Percentiles rank a stretch among this genome's conserved stretches.
Conservation (phyloP, 768 basidiomycete species). For the Polyporus arcularius region DNA sequence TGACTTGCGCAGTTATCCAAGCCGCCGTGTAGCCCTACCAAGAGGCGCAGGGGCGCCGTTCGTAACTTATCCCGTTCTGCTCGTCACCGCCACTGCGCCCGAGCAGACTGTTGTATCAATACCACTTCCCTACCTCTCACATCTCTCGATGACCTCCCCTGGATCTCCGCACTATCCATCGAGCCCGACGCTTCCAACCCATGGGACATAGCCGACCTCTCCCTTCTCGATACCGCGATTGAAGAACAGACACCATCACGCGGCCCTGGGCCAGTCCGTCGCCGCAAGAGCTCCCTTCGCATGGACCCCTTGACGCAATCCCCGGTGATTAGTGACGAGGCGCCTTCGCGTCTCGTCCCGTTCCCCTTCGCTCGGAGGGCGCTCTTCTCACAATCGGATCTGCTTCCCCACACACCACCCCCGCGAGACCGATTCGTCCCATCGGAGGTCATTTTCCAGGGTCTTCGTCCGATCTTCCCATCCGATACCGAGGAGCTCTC, state of each 20-base stretch:
- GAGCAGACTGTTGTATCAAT: slow-evolving; percentile 42
- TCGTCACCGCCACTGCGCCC: slow-evolving; percentile 44
- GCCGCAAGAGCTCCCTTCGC: slow-evolving; percentile 55
- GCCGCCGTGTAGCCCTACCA: slow-evolving; percentile 39
- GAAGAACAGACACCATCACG: neutral
- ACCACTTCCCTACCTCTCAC: slow-evolving; percentile 32
- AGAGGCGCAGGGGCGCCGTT: slow-evolving; percentile 38
- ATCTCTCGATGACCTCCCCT: slow-evolving; percentile 65
- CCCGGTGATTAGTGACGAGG: slow-evolving; percentile 3
- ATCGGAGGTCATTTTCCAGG: slow-evolving; percentile 22
- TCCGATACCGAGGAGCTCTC: slow-evolving; percentile 13
- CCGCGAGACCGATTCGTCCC: slow-evolving; percentile 11
- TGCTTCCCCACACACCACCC: slow-evolving; percentile 19
- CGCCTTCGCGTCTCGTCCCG: neutral
- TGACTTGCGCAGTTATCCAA: slow-evolving; percentile 37
- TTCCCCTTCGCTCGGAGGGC: slow-evolving; percentile 4
- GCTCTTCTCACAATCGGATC: slow-evolving; percentile 2
- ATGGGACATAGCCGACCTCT: slow-evolving; percentile 67
- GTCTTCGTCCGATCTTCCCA: slow-evolving; percentile 23
- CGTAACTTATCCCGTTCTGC: slow-evolving; percentile 40
- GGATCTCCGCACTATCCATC: slow-evolving; percentile 61
- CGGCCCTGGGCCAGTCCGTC: slow-evolving; percentile 56
- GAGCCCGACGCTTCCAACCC: slow-evolving; percentile 42
- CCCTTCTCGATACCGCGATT: slow-evolving; percentile 43
- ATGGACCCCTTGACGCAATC: slow-evolving; percentile 44